These are phyloP conservation scores for Ogataea salicorniae DNA, from an alignment of 805 yeast species.

Conservation along the genomic window DNA sequence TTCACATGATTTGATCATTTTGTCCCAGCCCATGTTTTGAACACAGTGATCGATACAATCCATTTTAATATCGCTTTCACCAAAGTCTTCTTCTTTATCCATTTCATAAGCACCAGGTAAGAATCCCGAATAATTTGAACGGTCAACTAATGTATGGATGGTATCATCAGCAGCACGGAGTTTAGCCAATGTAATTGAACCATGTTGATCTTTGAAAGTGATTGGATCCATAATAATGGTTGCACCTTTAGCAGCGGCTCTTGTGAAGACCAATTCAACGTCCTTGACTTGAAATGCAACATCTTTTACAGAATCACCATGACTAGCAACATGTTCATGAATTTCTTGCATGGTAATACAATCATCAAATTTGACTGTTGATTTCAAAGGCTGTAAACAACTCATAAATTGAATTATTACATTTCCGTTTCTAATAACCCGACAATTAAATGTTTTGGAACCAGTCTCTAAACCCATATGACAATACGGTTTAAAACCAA, in stretches of 20 bases:
- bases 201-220: slow-evolving; percentile 38
- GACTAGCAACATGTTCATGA: slow-evolving; percentile 43
- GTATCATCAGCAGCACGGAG: slow-evolving; percentile 56
- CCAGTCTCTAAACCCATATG: slow-evolving; percentile 67
- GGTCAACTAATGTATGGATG: slow-evolving; percentile 62
- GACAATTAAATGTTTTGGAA: slow-evolving; percentile 46
- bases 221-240: slow-evolving; percentile 24
- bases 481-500: slow-evolving; percentile 65
- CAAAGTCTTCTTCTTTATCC: slow-evolving; percentile 1
- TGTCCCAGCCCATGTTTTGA: slow-evolving; percentile 69
- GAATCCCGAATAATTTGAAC: slow-evolving; percentile 23
- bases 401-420: slow-evolving; percentile 46
- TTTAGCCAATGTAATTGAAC: slow-evolving; percentile 48
- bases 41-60: slow-evolving; percentile 70
- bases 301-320: slow-evolving; percentile 82
- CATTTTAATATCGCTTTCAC: slow-evolving; percentile 27
- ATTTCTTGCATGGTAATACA: slow-evolving; percentile 28
- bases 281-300: slow-evolving; percentile 60
- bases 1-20: slow-evolving; percentile 52
- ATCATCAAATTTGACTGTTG: slow-evolving; percentile 4
- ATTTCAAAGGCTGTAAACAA: slow-evolving; percentile 29
- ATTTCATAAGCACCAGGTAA: slow-evolving; percentile 20
- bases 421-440: slow-evolving; percentile 56
- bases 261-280: slow-evolving; percentile 37
- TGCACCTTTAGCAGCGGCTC: slow-evolving; percentile 51